Base-by-base conservation (phyloP, 2,329 filamentous ascomycete species). In the Chrysoporthe puriensis region DNA sequence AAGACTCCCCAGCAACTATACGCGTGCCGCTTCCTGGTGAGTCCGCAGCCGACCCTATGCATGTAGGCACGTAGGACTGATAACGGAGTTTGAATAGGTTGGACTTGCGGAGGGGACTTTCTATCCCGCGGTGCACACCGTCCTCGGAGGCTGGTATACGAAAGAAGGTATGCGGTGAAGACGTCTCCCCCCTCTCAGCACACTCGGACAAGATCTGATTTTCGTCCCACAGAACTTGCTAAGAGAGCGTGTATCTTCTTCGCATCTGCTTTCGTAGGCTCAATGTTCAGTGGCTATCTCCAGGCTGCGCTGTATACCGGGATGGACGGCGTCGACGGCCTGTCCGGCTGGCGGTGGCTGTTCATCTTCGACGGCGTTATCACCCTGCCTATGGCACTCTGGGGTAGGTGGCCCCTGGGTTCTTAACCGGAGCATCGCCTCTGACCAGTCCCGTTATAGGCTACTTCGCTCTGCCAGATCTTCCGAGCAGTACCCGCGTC, bases 361-460 rank as follows among this genome's bases (percentile, higher is more conserved):
- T 76, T 75, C 57, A 71, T 76, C 1, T 63, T 71, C 2, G 76
- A 77, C 42, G 74, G 74, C 5, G 70, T 74, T 9, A 77, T 77
- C 14, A 76, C 73, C 0, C 52, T 77, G 9, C 76, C 76, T 8
- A 73, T 77, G 21, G 76, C 76, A 8, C 34, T 77, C 1, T 75
- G 70, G 73, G 73, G 63, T 71, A 52, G 18, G 48, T 54, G 7
- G 21, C 14, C n/a, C 8, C 43, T 13, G 54, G 3, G 54, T 1
- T 13, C 13, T 36, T 48, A 16, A 43, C 43, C n/a, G 14, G 40
- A n/a, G n/a, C 16, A 40, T 26, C n/a, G 2, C 5, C 26, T 21
- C 43, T 54, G 3, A 52, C 9, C 42, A 5, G 43, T 26, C 2
- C n/a, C 36, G 7, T n/a, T 36, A 3, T 5, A 72, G 71, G 66